phyloP scores from a whole-genome alignment of 345 rosid species.

The Cardamine chenopodiifolia region DNA sequence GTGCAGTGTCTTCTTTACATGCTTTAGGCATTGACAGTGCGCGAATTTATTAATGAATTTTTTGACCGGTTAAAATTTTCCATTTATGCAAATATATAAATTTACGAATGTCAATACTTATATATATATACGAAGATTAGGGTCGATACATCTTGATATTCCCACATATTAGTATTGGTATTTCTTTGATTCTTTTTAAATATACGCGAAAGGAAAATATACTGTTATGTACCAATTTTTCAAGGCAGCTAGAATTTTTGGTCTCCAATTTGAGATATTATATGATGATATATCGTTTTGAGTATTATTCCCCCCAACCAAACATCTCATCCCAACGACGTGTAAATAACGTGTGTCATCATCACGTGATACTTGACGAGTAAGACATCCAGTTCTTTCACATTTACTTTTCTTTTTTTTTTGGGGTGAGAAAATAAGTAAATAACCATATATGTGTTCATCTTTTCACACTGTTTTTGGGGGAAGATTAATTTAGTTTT shows the following conservation, averaged over 20 bases:
- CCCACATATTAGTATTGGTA: constrained; percentile 3
- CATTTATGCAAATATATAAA: not conserved
- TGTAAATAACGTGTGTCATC: constrained; percentile 35
- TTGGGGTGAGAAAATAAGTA: not conserved
- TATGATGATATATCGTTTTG: constrained; percentile 16
- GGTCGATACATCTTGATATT: not conserved
- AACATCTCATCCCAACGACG: constrained; percentile 30
- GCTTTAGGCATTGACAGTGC: constrained; percentile 11
- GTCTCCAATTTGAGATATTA: constrained; percentile 21
- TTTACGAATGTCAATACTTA: constrained; percentile 25
- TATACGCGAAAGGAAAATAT: constrained; percentile 13
- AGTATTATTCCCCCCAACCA: constrained; percentile 11
- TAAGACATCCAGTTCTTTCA: constrained; percentile 14
- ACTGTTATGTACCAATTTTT: not conserved
- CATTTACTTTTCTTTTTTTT: not conserved
- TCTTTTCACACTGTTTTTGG: not conserved
- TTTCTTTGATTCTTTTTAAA: constrained; percentile 14
- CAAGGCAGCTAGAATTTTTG: constrained; percentile 18
- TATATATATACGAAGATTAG: not conserved
- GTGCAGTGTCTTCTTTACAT: constrained; percentile 14
- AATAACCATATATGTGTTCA: not conserved
- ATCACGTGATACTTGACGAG: constrained; percentile 38
- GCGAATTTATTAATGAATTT: not conserved
- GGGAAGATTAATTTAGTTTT: not conserved
- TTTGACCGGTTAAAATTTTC: no score